Conservation (phyloP, 768 basidiomycete species). For the Wakefieldia striispora region DNA sequence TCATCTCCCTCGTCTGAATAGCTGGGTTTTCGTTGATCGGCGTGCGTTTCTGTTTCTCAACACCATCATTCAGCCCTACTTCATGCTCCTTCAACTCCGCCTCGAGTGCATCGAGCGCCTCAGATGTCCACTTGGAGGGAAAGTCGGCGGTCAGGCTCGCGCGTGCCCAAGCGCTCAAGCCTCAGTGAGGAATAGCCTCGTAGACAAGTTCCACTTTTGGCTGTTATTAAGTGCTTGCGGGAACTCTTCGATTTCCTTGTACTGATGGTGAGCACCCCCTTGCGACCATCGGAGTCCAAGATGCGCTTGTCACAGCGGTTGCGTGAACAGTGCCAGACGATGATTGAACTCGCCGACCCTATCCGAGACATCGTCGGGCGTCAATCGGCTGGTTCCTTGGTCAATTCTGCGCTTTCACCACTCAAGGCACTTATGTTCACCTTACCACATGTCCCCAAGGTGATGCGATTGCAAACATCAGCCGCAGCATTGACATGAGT, state of each 20-base stretch:
- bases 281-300: too few relatives aligned
- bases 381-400: constrained; percentile 40
- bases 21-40: constrained; percentile 79
- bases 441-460: constrained; percentile 56
- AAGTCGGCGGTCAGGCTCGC: constrained; percentile 70
- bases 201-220: constrained; percentile 88
- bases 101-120: constrained; percentile 83
- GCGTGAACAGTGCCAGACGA: constrained; percentile 49
- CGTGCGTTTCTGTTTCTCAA: constrained; percentile 78
- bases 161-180: too few relatives aligned
- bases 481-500: too few relatives aligned
- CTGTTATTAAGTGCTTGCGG: constrained; percentile 78
- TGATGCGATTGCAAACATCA: constrained; percentile 39
- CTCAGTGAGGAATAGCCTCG: constrained; percentile 79
- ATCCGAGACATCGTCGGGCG: constrained; percentile 49
- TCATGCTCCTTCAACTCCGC: constrained; percentile 76
- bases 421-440: constrained; percentile 57
- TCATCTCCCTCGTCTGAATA: constrained; percentile 84
- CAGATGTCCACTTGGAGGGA: constrained; percentile 78
- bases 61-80: constrained; percentile 76
- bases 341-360: constrained; percentile 53
- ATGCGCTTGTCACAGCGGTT: too few relatives aligned
- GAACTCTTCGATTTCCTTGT: constrained; percentile 86
- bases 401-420: constrained; percentile 53
- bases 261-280: too few relatives aligned